Evolutionary conservation across 257 asterid species (phyloP).

Genomic region (Salvia splendens): DNA sequence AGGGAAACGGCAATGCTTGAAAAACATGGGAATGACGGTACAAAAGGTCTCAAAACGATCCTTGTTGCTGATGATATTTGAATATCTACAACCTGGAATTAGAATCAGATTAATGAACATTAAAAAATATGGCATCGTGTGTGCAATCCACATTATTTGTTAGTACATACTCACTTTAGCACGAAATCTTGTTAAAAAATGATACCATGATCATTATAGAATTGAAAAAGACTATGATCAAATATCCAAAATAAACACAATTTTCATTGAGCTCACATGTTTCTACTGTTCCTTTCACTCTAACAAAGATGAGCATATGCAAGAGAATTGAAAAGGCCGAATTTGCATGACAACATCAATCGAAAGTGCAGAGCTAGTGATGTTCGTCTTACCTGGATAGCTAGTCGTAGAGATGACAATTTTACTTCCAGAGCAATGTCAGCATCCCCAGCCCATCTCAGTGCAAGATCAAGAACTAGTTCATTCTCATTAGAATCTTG

Average conservation of each 20-base stretch:
- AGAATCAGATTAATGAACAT: slow-evolving; percentile 23
- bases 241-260: no score
- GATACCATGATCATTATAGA: no score
- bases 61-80: slow-evolving; percentile 69
- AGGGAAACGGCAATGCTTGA: slow-evolving; percentile 57
- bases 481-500: slow-evolving; percentile 67
- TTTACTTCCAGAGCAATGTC: slow-evolving; percentile 51
- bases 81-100: slow-evolving; percentile 73
- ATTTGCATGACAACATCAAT: background rate
- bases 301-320: background rate
- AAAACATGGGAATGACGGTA: slow-evolving; percentile 83
- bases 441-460: slow-evolving; percentile 84
- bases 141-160: background rate
- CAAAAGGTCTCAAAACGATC: slow-evolving; percentile 56
- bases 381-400: slow-evolving; percentile 57
- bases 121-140: background rate
- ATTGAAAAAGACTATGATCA: no score
- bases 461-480: slow-evolving; percentile 62
- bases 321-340: no score
- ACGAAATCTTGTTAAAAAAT: background rate
- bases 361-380: slow-evolving; percentile 11
- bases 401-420: slow-evolving; percentile 42
- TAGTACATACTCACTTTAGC: background rate
- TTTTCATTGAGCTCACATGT: background rate
- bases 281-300: background rate